These are phyloP conservation scores for Friedmanniomyces simplex DNA, from an alignment of 495 filamentous ascomycete species.

Conservation along the genomic window DNA sequence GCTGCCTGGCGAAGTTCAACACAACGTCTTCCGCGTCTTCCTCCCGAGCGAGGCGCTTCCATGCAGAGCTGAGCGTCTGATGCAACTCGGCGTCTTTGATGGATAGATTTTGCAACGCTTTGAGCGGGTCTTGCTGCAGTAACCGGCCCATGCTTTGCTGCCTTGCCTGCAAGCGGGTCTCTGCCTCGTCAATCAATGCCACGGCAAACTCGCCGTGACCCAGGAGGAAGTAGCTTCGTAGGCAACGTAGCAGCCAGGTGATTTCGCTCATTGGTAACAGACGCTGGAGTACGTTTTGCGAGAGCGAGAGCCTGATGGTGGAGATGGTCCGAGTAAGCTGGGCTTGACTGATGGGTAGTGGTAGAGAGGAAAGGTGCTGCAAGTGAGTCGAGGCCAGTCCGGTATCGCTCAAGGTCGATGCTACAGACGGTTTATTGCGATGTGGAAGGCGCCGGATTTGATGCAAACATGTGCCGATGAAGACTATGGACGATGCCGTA, in stretches of 20 bases:
- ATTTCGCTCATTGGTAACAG: constrained; percentile 67
- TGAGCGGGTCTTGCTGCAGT: constrained; percentile 18
- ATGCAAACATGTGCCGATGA: constrained; percentile 81
- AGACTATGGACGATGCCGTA: constrained; percentile 74
- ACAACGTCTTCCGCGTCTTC: constrained; percentile 64
- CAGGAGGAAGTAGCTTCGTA: constrained; percentile 80
- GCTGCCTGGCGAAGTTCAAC: constrained; percentile 69
- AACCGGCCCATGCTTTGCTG: constrained; percentile 28
- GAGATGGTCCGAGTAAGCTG: constrained; percentile 60
- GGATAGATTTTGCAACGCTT: constrained; percentile 45
- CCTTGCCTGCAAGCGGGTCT: constrained; percentile 44
- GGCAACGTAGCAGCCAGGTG: constrained; percentile 61
- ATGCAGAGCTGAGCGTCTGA: constrained; percentile 60
- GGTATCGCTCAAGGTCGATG: not conserved
- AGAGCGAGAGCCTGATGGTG: constrained; percentile 68
- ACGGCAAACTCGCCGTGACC: constrained; percentile 84
- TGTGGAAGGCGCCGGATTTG: constrained; percentile 46
- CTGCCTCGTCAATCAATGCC: constrained; percentile 71
- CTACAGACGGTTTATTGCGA: not conserved
- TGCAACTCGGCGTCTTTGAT: constrained; percentile 83
- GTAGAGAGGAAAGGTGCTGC: constrained; percentile 54
- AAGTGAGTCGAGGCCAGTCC: constrained; percentile 63
- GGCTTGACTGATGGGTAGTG: constrained; percentile 60
- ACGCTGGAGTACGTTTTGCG: constrained; percentile 67
- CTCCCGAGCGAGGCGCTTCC: constrained; percentile 63